These are phyloP conservation scores for Platanthera guangdongensis DNA, from an alignment of 106 monocot species.

Conservation along the genomic window DNA sequence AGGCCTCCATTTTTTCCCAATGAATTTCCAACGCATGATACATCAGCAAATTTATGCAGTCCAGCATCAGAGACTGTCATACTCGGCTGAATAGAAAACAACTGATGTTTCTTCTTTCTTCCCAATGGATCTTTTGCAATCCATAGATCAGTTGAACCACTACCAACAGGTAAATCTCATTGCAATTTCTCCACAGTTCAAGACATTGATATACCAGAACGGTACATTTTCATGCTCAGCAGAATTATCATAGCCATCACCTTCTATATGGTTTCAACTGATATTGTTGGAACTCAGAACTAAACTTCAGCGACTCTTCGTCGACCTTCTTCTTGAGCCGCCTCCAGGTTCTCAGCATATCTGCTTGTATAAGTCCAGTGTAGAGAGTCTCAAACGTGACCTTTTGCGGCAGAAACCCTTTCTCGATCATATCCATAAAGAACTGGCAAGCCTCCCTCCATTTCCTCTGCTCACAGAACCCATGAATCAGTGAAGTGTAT, in stretches of 20 bases:
- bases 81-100: too few relatives aligned
- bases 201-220: too few relatives aligned
- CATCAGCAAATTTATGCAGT: too few relatives aligned
- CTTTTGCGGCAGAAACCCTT: conserved; percentile 84
- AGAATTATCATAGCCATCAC: conserved; percentile 16
- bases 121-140: too few relatives aligned
- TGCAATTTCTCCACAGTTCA: too few relatives aligned
- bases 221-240: too few relatives aligned
- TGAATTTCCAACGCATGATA: too few relatives aligned
- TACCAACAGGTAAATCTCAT: too few relatives aligned
- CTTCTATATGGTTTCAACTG: conserved; percentile 75
- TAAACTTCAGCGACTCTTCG: conserved; percentile 77
- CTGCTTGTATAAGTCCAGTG: conserved; percentile 78
- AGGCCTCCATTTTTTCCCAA: too few relatives aligned
- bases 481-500: conserved; percentile 76
- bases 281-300: conserved; percentile 58
- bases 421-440: conserved; percentile 99
- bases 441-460: conserved; percentile 81
- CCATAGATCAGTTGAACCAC: too few relatives aligned
- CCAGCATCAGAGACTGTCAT: too few relatives aligned
- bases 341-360: conserved; percentile 91
- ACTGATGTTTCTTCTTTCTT: too few relatives aligned
- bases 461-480: conserved; percentile 53
- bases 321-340: conserved; percentile 83
- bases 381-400: conserved; percentile 87